Evolutionary conservation across 768 basidiomycete genomes (phyloP).

Genomic region (Phlebiopsis flavidoalba): DNA sequence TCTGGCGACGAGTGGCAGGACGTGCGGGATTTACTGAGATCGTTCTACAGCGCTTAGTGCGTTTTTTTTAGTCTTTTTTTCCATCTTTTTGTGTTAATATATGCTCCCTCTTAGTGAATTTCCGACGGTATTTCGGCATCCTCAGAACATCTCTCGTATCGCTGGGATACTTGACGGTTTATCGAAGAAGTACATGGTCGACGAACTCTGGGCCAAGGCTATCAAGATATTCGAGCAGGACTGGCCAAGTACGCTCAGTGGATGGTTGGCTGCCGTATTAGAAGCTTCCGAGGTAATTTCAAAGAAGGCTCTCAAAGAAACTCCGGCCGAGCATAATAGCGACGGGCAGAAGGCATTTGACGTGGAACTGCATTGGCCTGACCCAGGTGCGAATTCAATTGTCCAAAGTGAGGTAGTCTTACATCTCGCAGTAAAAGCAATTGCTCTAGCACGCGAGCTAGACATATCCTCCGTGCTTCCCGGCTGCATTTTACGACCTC

Average conservation of each 20-base stretch:
- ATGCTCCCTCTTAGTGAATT: no score
- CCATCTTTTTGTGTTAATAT: no score
- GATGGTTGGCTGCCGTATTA: no score
- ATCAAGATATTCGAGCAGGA: neutral
- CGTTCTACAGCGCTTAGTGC: no score
- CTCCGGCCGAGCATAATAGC: neutral
- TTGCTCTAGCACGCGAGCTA: neutral
- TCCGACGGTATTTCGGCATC: no score
- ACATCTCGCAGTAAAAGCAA: neutral
- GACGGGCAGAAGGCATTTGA: neutral
- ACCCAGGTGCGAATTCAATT: neutral
- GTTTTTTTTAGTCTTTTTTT: no score
- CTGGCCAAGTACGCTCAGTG: neutral
- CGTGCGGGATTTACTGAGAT: no score
- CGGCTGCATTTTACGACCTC: neutral
- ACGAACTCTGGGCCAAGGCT: neutral
- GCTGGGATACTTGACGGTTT: no score
- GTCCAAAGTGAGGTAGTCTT: neutral
- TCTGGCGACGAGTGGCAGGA: no score
- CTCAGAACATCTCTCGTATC: no score
- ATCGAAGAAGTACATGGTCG: neutral
- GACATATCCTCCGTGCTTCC: neutral
- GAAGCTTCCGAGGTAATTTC: no score
- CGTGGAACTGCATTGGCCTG: neutral
- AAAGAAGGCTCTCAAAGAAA: neutral